Evolutionary conservation across 192 early-diverging fungal genomes (phyloP).

Genomic region (Chytriomyces hyalinus): DNA sequence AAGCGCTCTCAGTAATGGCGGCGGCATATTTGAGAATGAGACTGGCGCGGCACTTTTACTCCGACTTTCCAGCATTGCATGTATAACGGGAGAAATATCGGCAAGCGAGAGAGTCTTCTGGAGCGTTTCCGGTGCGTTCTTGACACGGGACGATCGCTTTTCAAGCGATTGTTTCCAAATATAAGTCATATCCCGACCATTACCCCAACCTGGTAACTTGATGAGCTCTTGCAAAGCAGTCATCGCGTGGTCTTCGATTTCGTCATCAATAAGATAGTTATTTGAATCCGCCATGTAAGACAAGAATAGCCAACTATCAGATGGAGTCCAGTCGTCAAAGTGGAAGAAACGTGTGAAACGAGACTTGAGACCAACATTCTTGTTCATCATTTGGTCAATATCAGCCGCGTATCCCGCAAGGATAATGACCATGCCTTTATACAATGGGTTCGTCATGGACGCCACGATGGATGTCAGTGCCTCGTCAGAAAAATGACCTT

Average conservation of each 20-base stretch:
- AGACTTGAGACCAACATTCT: conserved; percentile 40
- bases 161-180: conserved; percentile 27
- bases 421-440: conserved; percentile 45
- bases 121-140: conserved; percentile 16
- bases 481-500: conserved; percentile 44
- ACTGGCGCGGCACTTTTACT: background rate
- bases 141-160: conserved; percentile 27
- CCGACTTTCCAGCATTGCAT: conserved; percentile 22
- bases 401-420: conserved; percentile 47
- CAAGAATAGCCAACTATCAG: conserved; percentile 34
- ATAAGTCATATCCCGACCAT: conserved; percentile 37
- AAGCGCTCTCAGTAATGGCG: background rate
- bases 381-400: conserved; percentile 43
- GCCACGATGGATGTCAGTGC: conserved; percentile 43
- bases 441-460: conserved; percentile 46
- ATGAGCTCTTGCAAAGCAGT: conserved; percentile 22
- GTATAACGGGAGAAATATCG: conserved; percentile 28
- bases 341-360: conserved; percentile 41
- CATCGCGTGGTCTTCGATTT: conserved; percentile 1
- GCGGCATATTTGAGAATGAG: background rate
- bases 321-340: conserved; percentile 39
- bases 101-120: conserved; percentile 24
- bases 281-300: background rate
- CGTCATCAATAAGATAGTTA: conserved; percentile 22
- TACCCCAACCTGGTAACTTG: conserved; percentile 38